phyloP scores from a whole-genome alignment of 306 rosid genomes.

The Gillenia trifoliata region DNA sequence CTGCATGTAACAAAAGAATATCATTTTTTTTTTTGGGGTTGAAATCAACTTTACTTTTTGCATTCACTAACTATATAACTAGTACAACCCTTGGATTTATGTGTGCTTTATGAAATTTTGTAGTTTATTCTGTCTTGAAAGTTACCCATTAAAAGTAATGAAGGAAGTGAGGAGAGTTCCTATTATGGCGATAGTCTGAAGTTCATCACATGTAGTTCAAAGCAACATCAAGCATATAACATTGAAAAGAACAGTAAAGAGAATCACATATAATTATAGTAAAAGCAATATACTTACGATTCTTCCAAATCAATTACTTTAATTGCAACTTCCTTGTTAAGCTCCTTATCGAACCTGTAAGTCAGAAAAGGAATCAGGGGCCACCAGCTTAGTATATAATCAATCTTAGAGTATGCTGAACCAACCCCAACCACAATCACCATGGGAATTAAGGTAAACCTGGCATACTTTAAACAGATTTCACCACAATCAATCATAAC shows the following conservation, averaged over 20 bases:
- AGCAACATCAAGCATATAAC: neutral
- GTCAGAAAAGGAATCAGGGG: slow-evolving; percentile 16
- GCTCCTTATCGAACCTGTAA: slow-evolving; percentile 90
- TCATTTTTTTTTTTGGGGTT: neutral
- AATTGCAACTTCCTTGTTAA: slow-evolving; percentile 85
- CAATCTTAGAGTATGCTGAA: neutral
- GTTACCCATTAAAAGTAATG: neutral
- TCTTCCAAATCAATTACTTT: slow-evolving; percentile 99
- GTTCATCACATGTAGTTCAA: neutral
- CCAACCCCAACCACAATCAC: neutral
- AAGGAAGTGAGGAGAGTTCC: neutral
- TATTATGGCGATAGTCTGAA: neutral
- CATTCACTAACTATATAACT: neutral
- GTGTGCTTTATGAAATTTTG: neutral
- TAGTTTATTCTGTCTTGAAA: neutral
- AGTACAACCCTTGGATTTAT: neutral
- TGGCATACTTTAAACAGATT: neutral
- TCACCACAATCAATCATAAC: neutral
- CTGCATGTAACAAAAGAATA: neutral
- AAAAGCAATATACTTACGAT: slow-evolving; percentile 62
- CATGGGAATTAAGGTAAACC: neutral
- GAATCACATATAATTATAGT: neutral
- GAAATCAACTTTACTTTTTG: neutral
- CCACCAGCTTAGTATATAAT: slow-evolving; percentile 7
- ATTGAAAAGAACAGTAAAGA: neutral